Conservation (phyloP, 2,329 filamentous ascomycete species). For the Penicillium decumbens region DNA sequence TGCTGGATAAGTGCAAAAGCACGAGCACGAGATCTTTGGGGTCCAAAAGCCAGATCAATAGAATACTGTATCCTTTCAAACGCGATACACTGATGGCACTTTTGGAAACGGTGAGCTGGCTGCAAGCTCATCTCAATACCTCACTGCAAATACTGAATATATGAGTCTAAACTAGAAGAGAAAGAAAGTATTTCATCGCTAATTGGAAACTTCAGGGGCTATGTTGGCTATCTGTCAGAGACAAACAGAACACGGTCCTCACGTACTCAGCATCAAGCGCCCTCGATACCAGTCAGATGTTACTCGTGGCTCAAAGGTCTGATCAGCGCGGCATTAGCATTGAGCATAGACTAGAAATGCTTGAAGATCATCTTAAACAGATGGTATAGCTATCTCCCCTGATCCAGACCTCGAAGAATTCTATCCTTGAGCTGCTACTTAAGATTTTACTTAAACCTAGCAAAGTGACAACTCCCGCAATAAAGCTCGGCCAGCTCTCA, state of each 20-base stretch:
- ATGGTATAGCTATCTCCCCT: constrained; percentile 1
- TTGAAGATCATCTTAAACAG: constrained; percentile 1
- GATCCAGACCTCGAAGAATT: not conserved
- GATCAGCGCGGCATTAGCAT: not conserved
- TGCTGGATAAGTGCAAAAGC: constrained; percentile 1
- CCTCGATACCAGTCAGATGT: constrained; percentile 1
- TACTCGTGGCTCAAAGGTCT: not conserved
- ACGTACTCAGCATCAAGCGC: constrained; percentile 1
- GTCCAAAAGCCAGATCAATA: constrained; percentile 5
- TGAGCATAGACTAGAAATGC: not conserved
- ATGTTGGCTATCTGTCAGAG: not conserved
- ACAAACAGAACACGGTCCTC: not conserved
- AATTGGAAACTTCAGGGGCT: not conserved
- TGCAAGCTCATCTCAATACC: constrained; percentile 12
- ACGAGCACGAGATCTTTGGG: not conserved
- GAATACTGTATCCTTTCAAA: constrained; percentile 11
- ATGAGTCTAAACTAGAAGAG: constrained; percentile 3
- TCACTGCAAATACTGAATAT: constrained; percentile 11
- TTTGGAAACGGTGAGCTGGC: constrained; percentile 4
- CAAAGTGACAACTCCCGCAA: not conserved
- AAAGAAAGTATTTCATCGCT: not conserved
- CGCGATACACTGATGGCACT: constrained; percentile 9
- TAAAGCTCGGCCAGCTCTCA: not conserved
- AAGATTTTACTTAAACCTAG: not conserved
- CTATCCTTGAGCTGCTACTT: not conserved